These are phyloP conservation scores for Pyricularia grisea DNA, from an alignment of 2,329 filamentous ascomycete genomes.

Conservation along the genomic window DNA sequence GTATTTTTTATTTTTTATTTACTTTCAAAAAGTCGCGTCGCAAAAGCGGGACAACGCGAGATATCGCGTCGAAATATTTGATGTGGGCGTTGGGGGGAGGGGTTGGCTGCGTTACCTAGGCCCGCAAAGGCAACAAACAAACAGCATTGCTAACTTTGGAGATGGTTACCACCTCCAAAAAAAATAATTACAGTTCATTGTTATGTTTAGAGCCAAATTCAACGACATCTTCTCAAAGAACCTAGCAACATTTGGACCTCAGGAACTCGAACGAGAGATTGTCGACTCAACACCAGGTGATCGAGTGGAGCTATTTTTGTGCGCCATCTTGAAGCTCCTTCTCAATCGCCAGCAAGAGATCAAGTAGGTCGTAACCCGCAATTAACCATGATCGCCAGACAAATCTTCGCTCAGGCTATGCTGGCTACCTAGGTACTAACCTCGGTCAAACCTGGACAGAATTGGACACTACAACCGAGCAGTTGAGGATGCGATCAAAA, in stretches of 20 bases:
- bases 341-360: conserved; percentile 98
- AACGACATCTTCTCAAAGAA: conserved; percentile 82
- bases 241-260: conserved; percentile 80
- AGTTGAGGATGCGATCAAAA: conserved; percentile 82
- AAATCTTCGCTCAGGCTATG: background rate
- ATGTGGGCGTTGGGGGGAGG: conserved; percentile 16
- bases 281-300: conserved; percentile 70
- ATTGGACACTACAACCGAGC: conserved; percentile 88
- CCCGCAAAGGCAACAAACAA: background rate
- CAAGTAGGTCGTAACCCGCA: conserved; percentile 57
- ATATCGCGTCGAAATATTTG: conserved; percentile 33
- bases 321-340: conserved; percentile 77
- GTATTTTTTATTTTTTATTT: conserved; percentile 32
- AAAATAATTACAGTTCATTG: conserved; percentile 63
- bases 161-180: background rate
- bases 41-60: conserved; percentile 36
- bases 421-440: background rate
- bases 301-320: conserved; percentile 79
- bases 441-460: conserved; percentile 37
- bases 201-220: conserved; percentile 96
- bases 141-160: background rate
- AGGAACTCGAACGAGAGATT: conserved; percentile 86
- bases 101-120: conserved; percentile 6
- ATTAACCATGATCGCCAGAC: conserved; percentile 3
- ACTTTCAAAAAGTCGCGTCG: conserved; percentile 24